phyloP scores from a whole-genome alignment of 768 basidiomycete species.

The Suillus alpinus region DNA sequence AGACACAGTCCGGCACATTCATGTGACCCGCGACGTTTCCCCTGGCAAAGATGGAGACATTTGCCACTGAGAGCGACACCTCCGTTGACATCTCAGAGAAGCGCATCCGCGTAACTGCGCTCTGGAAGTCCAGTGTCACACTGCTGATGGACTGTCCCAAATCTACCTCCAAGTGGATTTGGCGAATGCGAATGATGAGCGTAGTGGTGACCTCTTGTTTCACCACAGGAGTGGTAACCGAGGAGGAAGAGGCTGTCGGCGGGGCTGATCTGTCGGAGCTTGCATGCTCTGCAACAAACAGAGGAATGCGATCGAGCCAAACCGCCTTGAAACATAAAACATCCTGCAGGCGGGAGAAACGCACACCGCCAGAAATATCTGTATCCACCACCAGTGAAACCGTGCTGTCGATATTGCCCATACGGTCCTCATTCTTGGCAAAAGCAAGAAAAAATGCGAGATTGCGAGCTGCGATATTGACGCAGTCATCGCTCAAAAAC shows the following conservation, averaged over 20 bases:
- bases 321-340: conserved; percentile 94
- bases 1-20: conserved; percentile 67
- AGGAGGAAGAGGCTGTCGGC: conserved; percentile 15
- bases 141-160: conserved; percentile 83
- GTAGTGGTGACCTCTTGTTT: conserved; percentile 55
- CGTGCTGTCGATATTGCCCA: conserved; percentile 41
- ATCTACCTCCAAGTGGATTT: conserved; percentile 72
- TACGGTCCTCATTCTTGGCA: conserved; percentile 43
- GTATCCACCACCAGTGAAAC: conserved; percentile 83
- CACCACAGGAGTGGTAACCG: conserved; percentile 10
- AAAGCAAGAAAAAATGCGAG: conserved; percentile 77
- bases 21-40: conserved; percentile 71
- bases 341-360: conserved; percentile 86
- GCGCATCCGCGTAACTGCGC: conserved; percentile 63
- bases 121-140: conserved; percentile 60
- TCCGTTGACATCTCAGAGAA: conserved; percentile 61
- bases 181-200: conserved; percentile 68
- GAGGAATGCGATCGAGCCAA: conserved; percentile 85
- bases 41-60: conserved; percentile 52
- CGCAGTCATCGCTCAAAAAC: conserved; percentile 79
- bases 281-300: conserved; percentile 49
- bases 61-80: conserved; percentile 62
- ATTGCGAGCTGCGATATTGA: conserved; percentile 77
- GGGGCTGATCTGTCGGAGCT: conserved; percentile 17
- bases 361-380: conserved; percentile 73